phyloP scores from a whole-genome alignment of 441 rosid genomes.

The Corymbia calophylla region DNA sequence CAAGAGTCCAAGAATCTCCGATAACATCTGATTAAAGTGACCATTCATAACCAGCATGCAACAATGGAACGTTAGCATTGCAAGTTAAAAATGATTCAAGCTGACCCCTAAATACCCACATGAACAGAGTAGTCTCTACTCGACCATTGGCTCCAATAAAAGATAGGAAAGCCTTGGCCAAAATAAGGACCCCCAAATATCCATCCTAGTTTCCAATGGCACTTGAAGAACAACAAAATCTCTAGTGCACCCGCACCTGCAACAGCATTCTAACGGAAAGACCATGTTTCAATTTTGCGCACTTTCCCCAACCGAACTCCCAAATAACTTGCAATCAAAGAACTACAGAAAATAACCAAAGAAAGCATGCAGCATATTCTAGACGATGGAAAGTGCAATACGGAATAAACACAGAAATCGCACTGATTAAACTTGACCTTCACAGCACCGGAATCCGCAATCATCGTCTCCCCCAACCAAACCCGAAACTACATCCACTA shows the following conservation, averaged over 20 bases:
- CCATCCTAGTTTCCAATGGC: not conserved
- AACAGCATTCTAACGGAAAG: not conserved
- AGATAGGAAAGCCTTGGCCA: not conserved
- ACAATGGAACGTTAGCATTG: not conserved
- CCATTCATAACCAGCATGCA: not conserved
- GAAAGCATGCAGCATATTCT: not conserved
- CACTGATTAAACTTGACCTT: not conserved
- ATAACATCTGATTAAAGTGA: not conserved
- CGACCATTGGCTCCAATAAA: not conserved
- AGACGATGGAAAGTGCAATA: not conserved
- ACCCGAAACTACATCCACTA: not conserved
- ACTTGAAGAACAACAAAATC: not conserved
- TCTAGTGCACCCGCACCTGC: not conserved
- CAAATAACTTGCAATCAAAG: not conserved
- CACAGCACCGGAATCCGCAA: not conserved
- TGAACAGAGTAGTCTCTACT: not conserved
- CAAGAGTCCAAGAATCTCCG: not conserved
- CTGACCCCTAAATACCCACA: not conserved
- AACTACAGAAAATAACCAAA: not conserved
- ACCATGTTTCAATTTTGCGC: not conserved
- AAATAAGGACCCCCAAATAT: not conserved
- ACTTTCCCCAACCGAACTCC: not conserved
- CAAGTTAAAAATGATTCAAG: not conserved
- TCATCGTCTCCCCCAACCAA: not conserved
- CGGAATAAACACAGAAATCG: not conserved